Evolutionary conservation across 345 rosid species (phyloP).

Genomic region (Psidium guajava): DNA sequence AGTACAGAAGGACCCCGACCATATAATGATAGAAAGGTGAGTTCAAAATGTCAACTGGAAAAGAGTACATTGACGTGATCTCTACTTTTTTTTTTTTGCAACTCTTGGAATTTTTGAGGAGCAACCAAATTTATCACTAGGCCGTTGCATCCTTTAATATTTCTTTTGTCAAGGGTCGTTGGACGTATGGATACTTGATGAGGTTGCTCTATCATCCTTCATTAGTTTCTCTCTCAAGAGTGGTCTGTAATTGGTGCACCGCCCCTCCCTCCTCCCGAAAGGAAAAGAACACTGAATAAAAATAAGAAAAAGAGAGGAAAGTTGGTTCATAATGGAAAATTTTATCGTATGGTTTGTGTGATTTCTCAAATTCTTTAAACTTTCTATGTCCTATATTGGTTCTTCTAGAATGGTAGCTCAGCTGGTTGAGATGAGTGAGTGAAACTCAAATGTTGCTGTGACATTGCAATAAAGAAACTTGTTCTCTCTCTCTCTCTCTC

Average conservation of each 20-base stretch:
- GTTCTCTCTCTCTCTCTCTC: neutral
- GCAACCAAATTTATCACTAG: neutral
- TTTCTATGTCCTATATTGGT: neutral
- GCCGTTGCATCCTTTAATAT: neutral
- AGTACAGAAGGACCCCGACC: neutral
- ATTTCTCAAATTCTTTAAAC: neutral
- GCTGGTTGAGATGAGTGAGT: neutral
- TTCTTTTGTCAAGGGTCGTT: neutral
- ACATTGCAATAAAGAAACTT: neutral
- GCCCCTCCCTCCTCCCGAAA: neutral
- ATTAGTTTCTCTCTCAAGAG: neutral
- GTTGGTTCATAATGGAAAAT: neutral
- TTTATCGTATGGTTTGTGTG: rapidly evolving
- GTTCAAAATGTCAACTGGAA: neutral
- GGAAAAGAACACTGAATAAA: neutral
- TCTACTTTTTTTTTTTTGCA: neutral
- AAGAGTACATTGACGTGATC: neutral
- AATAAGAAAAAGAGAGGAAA: neutral
- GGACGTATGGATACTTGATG: neutral
- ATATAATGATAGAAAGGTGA: neutral
- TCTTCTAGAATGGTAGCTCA: neutral
- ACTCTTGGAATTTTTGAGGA: neutral
- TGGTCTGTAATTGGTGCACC: neutral
- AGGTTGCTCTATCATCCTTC: neutral
- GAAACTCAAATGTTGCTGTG: neutral